Evolutionary conservation across 768 basidiomycete genomes (phyloP), one percentile per base, ranked within the genome.

Genomic region (Panaeolus papilionaceus): DNA sequence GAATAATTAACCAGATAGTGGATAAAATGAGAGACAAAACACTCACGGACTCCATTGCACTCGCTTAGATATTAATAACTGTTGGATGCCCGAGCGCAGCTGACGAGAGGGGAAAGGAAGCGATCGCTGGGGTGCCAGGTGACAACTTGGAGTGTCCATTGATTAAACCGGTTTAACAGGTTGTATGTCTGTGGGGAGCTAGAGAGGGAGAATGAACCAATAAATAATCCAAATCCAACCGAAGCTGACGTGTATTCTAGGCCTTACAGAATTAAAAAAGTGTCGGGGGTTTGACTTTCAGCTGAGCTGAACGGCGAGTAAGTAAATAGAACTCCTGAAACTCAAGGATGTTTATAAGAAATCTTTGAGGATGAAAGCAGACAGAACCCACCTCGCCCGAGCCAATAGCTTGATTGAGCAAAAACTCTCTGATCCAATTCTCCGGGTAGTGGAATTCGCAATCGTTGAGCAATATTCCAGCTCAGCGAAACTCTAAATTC

Each of bases 381-480:
- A 58, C 26, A 58, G 2, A 33, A 33, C 26, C 9, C 20, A 58
- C 54, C 54, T 33, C 26, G 14, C 26, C 28, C 8, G 14, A 49
- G 4, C 28, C 49, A 28, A 11, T 11, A 58, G 28, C 33, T 28
- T 28, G 54, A 28, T 4, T 33, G 20, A 18, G 12, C 14, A 4
- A 33, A 58, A 28, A 4, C n/a, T 3, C 28, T 18, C 33, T 58
- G 54, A 37, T 58, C 54, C 54, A 58, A 33, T 28, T 58, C 16
- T 58, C 54, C 54, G 26, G 28, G 54, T 37, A 8, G 54, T 28
- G 6, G 33, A 58, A 58, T 58, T 51, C 16, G 54, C 26, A 58
- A 58, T 58, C 54, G 54, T 58, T 58, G 54, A 58, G 54, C 54
- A 58, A 58, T 58, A 58, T 58, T 58, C 33, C 54, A 58, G 54